phyloP scores from a whole-genome alignment of 352 stramenopile species.

The Phytophthora nicotianae region DNA sequence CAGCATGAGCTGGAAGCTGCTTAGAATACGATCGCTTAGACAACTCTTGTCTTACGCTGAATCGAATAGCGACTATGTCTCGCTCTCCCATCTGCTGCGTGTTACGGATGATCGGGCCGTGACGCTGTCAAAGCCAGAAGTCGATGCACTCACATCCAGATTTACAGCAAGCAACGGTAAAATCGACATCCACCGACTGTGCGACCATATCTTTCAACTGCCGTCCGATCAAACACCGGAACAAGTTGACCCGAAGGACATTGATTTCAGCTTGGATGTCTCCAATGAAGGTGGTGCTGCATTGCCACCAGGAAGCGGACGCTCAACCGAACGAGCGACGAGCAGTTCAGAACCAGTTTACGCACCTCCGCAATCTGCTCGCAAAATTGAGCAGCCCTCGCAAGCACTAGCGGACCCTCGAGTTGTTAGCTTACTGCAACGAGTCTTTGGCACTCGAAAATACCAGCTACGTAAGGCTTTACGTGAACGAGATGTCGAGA shows the following conservation, averaged over 20 bases:
- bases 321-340: constrained; percentile 14
- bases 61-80: constrained; percentile 15
- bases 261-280: constrained; percentile 24
- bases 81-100: constrained; percentile 33
- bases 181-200: constrained; percentile 45
- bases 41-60: constrained; percentile 21
- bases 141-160: constrained; percentile 35
- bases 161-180: constrained; percentile 35
- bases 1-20: constrained; percentile 34
- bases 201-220: constrained; percentile 46
- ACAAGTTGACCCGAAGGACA: constrained; percentile 18
- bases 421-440: constrained; percentile 53
- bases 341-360: constrained; percentile 2
- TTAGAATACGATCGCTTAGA: constrained; percentile 34
- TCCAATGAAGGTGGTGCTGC: constrained; percentile 21
- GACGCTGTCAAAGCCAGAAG: constrained; percentile 33
- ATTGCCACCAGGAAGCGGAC: constrained; percentile 16
- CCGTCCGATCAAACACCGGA: constrained; percentile 10
- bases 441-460: constrained; percentile 63
- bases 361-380: constrained; percentile 13
- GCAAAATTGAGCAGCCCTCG: constrained; percentile 13
- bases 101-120: constrained; percentile 35
- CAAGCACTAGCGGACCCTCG: constrained; percentile 23
- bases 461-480: constrained; percentile 77
- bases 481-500: constrained; percentile 61